phyloP scores from a whole-genome alignment of 2,329 filamentous ascomycete species.

The Parafenestella ontariensis region DNA sequence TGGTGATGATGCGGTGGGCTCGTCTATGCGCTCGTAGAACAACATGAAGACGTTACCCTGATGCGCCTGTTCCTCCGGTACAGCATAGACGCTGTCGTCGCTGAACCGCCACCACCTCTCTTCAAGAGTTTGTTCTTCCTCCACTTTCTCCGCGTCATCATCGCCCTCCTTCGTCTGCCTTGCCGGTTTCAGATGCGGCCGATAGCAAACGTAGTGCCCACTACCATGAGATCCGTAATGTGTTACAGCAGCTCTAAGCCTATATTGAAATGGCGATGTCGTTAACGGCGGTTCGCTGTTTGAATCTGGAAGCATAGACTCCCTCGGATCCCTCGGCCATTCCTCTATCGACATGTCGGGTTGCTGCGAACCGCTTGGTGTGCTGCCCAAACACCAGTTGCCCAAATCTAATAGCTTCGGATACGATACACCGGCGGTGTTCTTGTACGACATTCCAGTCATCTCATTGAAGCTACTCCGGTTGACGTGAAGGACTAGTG shows the following conservation, averaged over 20 bases:
- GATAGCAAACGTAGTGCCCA: conserved; percentile 93
- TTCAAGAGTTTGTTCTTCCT: conserved; percentile 24
- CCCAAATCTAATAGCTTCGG: conserved; percentile 76
- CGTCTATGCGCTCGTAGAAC: conserved; percentile 76
- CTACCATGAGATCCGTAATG: conserved; percentile 93
- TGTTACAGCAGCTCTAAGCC: conserved; percentile 82
- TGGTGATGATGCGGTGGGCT: conserved; percentile 52
- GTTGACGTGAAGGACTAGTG: conserved; percentile 86
- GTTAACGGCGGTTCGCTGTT: conserved; percentile 46
- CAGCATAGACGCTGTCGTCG: conserved; percentile 80
- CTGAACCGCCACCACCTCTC: conserved; percentile 88
- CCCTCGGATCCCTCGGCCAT: conserved; percentile 72
- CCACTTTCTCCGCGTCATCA: conserved; percentile 16
- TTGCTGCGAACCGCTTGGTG: conserved; percentile 32
- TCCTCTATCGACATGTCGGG: conserved; percentile 60
- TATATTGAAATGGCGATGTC: conserved; percentile 63
- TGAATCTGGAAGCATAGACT: conserved; percentile 75
- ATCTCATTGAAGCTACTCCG: conserved; percentile 87
- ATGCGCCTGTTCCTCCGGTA: conserved; percentile 74
- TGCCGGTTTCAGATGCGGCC: conserved; percentile 64
- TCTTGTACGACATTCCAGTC: conserved; percentile 82
- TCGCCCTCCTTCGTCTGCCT: neutral
- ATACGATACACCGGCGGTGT: conserved; percentile 79
- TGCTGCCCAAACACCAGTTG: conserved; percentile 81
- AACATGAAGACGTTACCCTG: conserved; percentile 94